A percentile compares a stretch with the other conserved stretches of the same genome.
These are phyloP conservation scores for Ogataea ramenticola DNA, from an alignment of 805 yeast species.

Conservation along the genomic window DNA sequence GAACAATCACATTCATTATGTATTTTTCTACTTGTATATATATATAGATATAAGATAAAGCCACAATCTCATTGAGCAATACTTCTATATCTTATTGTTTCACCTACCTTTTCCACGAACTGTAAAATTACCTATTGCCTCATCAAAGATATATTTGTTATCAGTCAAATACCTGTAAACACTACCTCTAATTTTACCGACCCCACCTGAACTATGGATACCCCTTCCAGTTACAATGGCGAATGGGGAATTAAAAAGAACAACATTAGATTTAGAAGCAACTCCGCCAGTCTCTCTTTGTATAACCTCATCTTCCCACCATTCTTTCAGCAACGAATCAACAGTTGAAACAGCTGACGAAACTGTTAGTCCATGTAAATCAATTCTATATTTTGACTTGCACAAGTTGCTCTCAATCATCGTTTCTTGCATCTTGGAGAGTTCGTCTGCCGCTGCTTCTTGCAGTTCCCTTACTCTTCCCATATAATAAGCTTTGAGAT, in stretches of 20 bases:
- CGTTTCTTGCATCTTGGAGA: constrained; percentile 5
- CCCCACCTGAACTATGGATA: constrained; percentile 54
- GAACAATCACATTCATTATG: not conserved
- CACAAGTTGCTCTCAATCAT: not conserved
- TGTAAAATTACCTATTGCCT: constrained; percentile 34
- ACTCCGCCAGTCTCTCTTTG: constrained; percentile 36
- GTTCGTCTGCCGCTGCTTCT: constrained; percentile 9
- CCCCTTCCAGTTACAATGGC: constrained; percentile 64
- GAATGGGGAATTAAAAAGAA: constrained; percentile 35
- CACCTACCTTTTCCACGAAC: constrained; percentile 33
- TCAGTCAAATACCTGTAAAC: constrained; percentile 33
- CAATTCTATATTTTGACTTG: constrained; percentile 32
- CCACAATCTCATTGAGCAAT: not conserved
- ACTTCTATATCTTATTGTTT: too few relatives aligned
- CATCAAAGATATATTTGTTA: constrained; percentile 37
- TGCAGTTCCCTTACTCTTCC: constrained; percentile 4
- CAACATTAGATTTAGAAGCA: constrained; percentile 26
- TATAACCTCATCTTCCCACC: constrained; percentile 59
- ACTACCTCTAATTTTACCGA: constrained; percentile 37
- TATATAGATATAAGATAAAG: not conserved
- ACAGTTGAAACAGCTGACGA: constrained; percentile 37
- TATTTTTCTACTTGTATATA: not conserved
- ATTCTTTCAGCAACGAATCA: constrained; percentile 30
- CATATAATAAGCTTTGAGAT: constrained; percentile 5
- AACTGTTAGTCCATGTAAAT: constrained; percentile 51